These are phyloP conservation scores for Candida vaughaniae DNA, from an alignment of 805 yeast species.

Conservation along the genomic window DNA sequence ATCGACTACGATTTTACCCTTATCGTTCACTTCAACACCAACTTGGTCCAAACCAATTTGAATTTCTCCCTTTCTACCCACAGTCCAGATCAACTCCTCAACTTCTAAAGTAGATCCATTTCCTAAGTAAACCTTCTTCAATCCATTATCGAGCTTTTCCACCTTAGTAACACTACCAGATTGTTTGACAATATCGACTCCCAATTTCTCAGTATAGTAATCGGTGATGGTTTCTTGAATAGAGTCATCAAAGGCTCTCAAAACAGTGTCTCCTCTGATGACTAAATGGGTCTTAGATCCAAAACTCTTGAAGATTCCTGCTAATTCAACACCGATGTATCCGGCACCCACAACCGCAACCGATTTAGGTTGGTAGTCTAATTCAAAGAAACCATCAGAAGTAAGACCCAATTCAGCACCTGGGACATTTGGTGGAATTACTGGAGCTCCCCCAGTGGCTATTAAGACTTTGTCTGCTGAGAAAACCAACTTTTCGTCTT, in stretches of 20 bases:
- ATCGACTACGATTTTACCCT: conserved; percentile 71
- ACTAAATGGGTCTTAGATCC: conserved; percentile 85
- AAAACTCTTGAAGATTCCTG: conserved; percentile 89
- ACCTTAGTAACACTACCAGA: conserved; percentile 44
- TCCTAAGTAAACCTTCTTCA: conserved; percentile 36
- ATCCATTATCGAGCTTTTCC: conserved; percentile 31
- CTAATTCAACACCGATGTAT: conserved; percentile 92
- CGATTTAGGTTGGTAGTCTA: conserved; percentile 79
- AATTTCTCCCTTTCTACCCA: conserved; percentile 80
- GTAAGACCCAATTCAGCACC: conserved; percentile 84
- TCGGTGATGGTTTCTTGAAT: conserved; percentile 80
- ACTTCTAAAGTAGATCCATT: conserved; percentile 49
- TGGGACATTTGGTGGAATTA: conserved; percentile 64
- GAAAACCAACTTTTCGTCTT: conserved; percentile 57
- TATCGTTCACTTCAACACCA: conserved; percentile 61
- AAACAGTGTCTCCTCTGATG: conserved; percentile 87
- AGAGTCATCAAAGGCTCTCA: conserved; percentile 81
- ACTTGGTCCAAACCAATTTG: conserved; percentile 75
- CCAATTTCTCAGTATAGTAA: conserved; percentile 70
- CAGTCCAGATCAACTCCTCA: conserved; percentile 87
- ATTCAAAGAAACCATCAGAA: conserved; percentile 87
- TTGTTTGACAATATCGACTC: conserved; percentile 75
- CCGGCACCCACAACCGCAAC: conserved; percentile 98
- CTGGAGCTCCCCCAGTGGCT: conserved; percentile 92
- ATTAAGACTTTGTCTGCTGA: conserved; percentile 82